phyloP scores from a whole-genome alignment of 148 eudicot genomes.

The Cornus florida region DNA sequence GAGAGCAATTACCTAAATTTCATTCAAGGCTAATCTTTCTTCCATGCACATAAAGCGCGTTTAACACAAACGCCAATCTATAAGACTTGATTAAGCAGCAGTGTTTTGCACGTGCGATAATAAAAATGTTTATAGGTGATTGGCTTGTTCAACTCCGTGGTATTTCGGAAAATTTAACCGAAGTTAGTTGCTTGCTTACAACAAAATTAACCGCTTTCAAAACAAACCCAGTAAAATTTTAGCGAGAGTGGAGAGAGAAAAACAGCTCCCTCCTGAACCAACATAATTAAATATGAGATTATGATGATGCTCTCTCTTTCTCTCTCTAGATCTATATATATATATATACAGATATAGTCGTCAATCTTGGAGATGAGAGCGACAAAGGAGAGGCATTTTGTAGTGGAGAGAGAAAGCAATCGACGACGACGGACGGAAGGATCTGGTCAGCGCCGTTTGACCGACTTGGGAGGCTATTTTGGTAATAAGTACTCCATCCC shows the following conservation, averaged over 20 bases:
- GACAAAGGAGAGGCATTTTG: slow-evolving; percentile 4
- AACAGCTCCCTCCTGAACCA: neutral
- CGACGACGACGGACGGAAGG: slow-evolving; percentile 16
- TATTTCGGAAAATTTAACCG: neutral
- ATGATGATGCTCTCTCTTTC: neutral
- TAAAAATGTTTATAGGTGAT: too few species aligned
- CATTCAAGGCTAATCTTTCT: neutral
- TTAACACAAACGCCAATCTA: neutral
- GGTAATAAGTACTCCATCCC: slow-evolving; percentile 4
- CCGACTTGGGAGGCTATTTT: slow-evolving; percentile 12
- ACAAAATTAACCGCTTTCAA: slow-evolving; percentile 34
- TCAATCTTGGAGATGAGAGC: neutral
- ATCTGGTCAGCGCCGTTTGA: slow-evolving; percentile 58
- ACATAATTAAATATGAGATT: neutral
- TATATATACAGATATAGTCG: too few species aligned
- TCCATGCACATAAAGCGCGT: neutral
- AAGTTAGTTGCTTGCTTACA: slow-evolving; percentile 21
- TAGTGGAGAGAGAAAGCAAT: neutral
- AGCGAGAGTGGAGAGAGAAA: neutral
- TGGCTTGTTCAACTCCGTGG: neutral
- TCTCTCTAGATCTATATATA: too few species aligned
- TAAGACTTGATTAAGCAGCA: neutral
- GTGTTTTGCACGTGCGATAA: neutral
- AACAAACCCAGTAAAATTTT: slow-evolving; percentile 18
- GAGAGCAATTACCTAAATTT: neutral